Evolutionary conservation across 2,329 filamentous ascomycete species (phyloP).

Genomic region (Alternaria rosae): DNA sequence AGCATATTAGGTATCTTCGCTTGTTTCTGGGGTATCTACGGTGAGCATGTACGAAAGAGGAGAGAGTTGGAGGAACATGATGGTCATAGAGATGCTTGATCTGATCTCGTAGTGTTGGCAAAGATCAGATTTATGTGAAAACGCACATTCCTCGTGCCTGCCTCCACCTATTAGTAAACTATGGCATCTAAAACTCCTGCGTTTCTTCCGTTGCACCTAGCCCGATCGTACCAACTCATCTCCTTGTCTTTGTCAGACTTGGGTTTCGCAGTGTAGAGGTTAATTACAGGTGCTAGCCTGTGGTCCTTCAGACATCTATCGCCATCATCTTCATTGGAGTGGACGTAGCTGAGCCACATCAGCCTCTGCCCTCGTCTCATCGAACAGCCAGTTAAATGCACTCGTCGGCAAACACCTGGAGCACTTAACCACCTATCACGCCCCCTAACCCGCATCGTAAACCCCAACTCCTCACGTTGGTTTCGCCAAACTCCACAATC

Average conservation of each 20-base stretch:
- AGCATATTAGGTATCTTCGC: conserved; percentile 73
- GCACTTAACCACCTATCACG: too few species aligned
- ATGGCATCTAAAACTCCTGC: not conserved
- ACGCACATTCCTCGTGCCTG: not conserved
- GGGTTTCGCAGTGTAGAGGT: not conserved
- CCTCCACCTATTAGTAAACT: not conserved
- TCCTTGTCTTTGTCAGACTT: not conserved
- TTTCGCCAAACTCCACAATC: too few species aligned
- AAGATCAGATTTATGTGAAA: not conserved
- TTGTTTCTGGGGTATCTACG: conserved; percentile 73
- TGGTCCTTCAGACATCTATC: not conserved
- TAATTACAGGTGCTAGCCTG: not conserved
- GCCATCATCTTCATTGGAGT: not conserved
- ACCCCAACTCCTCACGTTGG: too few species aligned
- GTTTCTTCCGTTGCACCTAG: too few species aligned
- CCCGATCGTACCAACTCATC: not conserved
- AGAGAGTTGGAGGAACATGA: conserved; percentile 43
- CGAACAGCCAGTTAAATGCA: too few species aligned
- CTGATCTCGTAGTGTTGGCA: not conserved
- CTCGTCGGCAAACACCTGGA: too few species aligned
- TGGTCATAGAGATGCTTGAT: conserved; percentile 40
- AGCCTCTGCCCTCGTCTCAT: not conserved
- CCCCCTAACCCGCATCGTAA: too few species aligned
- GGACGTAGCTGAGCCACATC: not conserved
- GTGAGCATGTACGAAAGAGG: conserved; percentile 56